Evolutionary conservation across 2,329 filamentous ascomycete species (phyloP).

Genomic region (Ophiocordyceps robertsii): DNA sequence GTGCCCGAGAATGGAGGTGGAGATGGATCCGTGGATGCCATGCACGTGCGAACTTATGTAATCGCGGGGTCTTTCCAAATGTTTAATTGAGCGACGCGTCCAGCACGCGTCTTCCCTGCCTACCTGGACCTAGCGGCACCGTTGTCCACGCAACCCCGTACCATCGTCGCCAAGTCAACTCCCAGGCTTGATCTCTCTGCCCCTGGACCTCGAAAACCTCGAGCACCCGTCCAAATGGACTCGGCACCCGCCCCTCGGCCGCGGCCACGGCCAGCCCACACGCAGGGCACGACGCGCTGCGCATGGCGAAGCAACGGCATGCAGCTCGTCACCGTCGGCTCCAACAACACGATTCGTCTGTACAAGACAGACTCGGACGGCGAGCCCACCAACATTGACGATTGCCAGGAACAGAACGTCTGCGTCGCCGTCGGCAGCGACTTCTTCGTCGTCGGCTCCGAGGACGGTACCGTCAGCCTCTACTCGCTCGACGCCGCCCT

Average conservation of each 20-base stretch:
- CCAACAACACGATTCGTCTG: constrained; percentile 85
- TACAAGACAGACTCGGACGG: constrained; percentile 87
- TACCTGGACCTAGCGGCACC: too few relatives aligned
- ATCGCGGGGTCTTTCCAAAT: too few relatives aligned
- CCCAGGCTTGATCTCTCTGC: too few relatives aligned
- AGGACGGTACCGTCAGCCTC: constrained; percentile 91
- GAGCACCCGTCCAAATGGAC: constrained; percentile 11
- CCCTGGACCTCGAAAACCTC: background rate
- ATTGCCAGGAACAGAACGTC: constrained; percentile 76
- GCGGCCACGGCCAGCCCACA: constrained; percentile 59
- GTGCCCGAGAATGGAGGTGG: too few relatives aligned
- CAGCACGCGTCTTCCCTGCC: too few relatives aligned
- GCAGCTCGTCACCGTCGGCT: constrained; percentile 79
- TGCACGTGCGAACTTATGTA: too few relatives aligned
- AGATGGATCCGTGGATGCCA: too few relatives aligned
- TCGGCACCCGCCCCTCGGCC: constrained; percentile 27
- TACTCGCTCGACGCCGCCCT: constrained; percentile 65
- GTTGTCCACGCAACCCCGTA: too few relatives aligned
- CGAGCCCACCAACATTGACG: constrained; percentile 84
- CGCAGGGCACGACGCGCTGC: constrained; percentile 73
- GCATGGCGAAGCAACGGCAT: constrained; percentile 82
- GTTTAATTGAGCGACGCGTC: too few relatives aligned
- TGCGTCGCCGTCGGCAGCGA: constrained; percentile 64
- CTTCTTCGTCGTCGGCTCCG: constrained; percentile 78
- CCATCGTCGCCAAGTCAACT: too few relatives aligned